Base-by-base conservation (phyloP, 2,329 filamentous ascomycete genomes). In the Exophiala sideris region DNA sequence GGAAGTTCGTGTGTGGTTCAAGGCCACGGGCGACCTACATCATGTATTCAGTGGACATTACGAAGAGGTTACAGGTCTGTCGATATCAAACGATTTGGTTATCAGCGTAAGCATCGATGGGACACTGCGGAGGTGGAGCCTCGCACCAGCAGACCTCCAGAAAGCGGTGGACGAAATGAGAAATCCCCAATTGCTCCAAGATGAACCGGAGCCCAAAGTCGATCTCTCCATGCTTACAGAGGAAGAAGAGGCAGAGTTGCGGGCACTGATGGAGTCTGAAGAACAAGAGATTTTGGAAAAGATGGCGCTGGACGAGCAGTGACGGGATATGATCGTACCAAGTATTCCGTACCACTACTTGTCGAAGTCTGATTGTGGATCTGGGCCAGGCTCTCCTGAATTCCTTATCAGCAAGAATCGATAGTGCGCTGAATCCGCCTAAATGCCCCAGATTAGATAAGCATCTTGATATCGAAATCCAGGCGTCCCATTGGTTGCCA, bases 231-330 rank as follows among this genome's bases (percentile, higher is more conserved):
- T 75, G 66, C 74, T 96, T 71, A 96, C 91, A 4, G 87, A 83
- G 10, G 92, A 97, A 64, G 94, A 99, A 70, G 92, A 97, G 71
- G 86, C 88, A 3, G 94, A 97, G 70, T 76, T 99, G 60, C 91
- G 90, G 11, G 94, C 91, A 60, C 73, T 99, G 68, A 89, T 99
- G 89, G 89, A 86, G 52, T 86, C 89, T 58, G 79, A 82, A 62
- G 85, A 89, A 44, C 41, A 53, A 18, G 59, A 64, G 36, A 29
- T 40, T 10, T 33, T 64, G 35, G 62, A 64, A 38, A 58, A 50
- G 52, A 62, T 64, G 57, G 62, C 55, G 10, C 38, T 18, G 33
- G 61, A 62, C 33, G 54, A 62, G 38, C 62, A 62, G 38, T 64
- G 44, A 42, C 5, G 35, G 35, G 20, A 32, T 32, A 7, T 8